Base-by-base conservation (phyloP, 2,329 filamentous ascomycete species). In the Cryphonectria parasitica region DNA sequence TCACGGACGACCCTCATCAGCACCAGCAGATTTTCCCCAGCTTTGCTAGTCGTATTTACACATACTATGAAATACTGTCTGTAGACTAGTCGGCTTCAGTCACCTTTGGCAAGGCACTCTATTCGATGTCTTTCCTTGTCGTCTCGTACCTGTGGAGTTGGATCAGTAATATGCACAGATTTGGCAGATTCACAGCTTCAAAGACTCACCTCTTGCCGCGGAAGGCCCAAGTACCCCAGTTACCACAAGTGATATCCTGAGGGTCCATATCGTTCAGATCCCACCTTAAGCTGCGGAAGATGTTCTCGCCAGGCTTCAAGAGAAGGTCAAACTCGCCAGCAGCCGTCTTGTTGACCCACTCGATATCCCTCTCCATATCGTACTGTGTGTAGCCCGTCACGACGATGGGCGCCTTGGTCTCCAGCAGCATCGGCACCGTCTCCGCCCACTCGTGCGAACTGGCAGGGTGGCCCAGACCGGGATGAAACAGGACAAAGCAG, bases 161-260 rank as follows among this genome's bases (percentile, higher is more conserved):
- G 5, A 78, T 85, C 77, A 85, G 82, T 71, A 70, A 52, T 22
- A 22, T 49, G 31, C n/a, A 17, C 31, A 31, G 17, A 13, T 17
- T 19, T 10, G 5, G 2, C 1, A 1, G 43, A 36, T 41, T n/a
- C 15, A 10, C 41, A 49, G 7, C 62, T 72, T 68, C 71, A 65
- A 66, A 52, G 65, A 81, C 88, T 76, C 88, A 98, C 89, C 95
- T 92, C 89, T 99, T 99, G 76, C 96, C 96, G 82, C 96, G 89
- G 85, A 99, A 99, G 19, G 92, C 94, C 94, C 97, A 99, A 1
- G 97, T 85, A 15, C 96, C 96, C 94, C 94, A 99, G 81, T 99
- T 99, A 69, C 96, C 95, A 77, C 94, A 97, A 76, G 91, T 97
- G 73, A 98, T 86, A 80, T 98, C 96, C 78, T 97, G 93, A 8